These are phyloP conservation scores for Xylariaceae sp. DNA, from an alignment of 2,329 filamentous ascomycete species.

Conservation along the genomic window DNA sequence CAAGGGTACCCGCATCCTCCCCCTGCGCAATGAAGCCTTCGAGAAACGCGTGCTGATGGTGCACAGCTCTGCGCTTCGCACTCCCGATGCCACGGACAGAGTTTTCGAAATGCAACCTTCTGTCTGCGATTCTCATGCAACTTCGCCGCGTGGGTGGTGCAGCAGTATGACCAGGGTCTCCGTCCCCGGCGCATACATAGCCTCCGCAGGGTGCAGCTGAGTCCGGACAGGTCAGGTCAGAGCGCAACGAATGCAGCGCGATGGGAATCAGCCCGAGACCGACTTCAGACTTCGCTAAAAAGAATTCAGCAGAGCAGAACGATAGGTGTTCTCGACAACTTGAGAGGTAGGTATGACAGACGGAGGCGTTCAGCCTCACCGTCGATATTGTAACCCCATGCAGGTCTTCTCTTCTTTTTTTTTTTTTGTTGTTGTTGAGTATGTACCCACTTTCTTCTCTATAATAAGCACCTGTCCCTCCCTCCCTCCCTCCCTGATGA, in stretches of 20 bases:
- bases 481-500: background rate
- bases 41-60: background rate
- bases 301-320: background rate
- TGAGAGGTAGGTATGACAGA: conserved; percentile 1
- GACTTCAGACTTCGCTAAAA: background rate
- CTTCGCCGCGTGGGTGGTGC: conserved; percentile 19
- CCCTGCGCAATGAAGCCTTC: conserved; percentile 2
- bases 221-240: background rate
- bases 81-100: background rate
- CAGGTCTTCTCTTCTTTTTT: background rate
- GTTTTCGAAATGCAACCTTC: conserved; percentile 14
- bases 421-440: background rate
- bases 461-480: background rate
- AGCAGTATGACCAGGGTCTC: conserved; percentile 5
- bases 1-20: background rate
- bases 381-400: conserved; percentile 16
- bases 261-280: background rate
- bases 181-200: conserved; percentile 14
- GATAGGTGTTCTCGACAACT: background rate
- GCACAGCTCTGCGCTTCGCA: background rate
- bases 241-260: background rate
- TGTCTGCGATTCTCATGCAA: conserved; percentile 10
- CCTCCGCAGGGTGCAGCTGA: conserved; percentile 16
- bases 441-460: background rate
- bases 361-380: conserved; percentile 10